Percentiles rank a stretch among this genome's conserved stretches.
These are phyloP conservation scores for Mrakiaceae sp. DNA, from an alignment of 1,284 basidiomycete species.

Conservation along the genomic window DNA sequence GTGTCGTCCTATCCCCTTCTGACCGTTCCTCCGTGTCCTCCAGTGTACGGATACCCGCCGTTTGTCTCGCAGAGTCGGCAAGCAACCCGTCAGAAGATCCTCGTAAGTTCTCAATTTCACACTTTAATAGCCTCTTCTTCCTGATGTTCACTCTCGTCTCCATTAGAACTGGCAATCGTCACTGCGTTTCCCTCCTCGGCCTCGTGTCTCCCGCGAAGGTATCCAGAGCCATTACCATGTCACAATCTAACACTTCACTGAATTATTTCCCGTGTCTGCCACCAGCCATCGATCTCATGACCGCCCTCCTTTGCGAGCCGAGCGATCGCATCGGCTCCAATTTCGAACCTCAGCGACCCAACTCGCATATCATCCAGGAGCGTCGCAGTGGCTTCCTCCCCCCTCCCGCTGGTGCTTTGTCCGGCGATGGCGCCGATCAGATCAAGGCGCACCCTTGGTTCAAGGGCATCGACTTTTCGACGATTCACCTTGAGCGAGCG, in stretches of 20 bases:
- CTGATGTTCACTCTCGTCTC: slow-evolving; percentile 15
- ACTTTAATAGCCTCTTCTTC: slow-evolving; percentile 18
- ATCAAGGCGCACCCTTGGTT: slow-evolving; percentile 87
- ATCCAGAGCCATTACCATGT: slow-evolving; percentile 40
- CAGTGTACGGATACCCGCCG: slow-evolving; percentile 76
- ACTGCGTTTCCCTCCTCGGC: slow-evolving; percentile 73
- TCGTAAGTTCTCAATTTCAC: not conserved
- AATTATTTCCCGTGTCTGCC: no score
- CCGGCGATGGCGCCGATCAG: slow-evolving; percentile 66
- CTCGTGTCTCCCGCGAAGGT: slow-evolving; percentile 71
- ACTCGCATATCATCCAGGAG: slow-evolving; percentile 60
- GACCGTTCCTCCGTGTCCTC: no score
- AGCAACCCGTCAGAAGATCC: slow-evolving; percentile 76
- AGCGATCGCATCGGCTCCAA: slow-evolving; percentile 82
- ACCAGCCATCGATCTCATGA: slow-evolving; percentile 36
- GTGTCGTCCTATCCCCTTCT: no score
- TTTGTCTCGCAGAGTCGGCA: slow-evolving; percentile 80
- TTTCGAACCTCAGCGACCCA: slow-evolving; percentile 54
- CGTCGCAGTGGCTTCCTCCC: slow-evolving; percentile 61
- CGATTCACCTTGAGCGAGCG: slow-evolving; percentile 32
- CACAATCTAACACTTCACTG: not conserved
- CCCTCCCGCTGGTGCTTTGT: slow-evolving; percentile 23
- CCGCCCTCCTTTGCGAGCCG: slow-evolving; percentile 78
- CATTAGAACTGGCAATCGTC: slow-evolving; percentile 75
- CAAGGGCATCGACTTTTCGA: slow-evolving; percentile 56